Evolutionary conservation across 345 rosid species (phyloP).

Genomic region (Murraya koenigii): DNA sequence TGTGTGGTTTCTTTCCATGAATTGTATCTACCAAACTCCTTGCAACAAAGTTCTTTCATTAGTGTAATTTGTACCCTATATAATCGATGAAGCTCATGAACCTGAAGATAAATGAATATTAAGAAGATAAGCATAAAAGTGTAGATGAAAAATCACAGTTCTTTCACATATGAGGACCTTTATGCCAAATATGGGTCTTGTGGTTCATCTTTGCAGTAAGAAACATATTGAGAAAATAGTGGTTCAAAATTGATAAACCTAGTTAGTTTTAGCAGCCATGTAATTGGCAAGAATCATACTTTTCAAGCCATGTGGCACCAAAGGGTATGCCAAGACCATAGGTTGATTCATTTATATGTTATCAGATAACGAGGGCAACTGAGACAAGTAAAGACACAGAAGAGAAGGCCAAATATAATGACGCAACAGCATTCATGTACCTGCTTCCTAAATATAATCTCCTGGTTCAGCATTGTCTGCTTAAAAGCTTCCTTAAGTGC

Average conservation of each 20-base stretch:
- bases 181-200: background rate
- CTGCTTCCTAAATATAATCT: conserved; percentile 40
- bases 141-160: background rate
- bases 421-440: conserved; percentile 20
- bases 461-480: conserved; percentile 47
- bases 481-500: conserved; percentile 31
- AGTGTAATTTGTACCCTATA: conserved; percentile 36
- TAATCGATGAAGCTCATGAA: conserved; percentile 45
- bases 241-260: background rate
- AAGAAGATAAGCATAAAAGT: background rate
- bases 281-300: background rate
- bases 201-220: background rate
- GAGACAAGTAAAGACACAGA: background rate
- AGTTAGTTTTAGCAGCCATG: conserved; percentile 1
- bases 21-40: conserved; percentile 17
- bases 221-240: background rate
- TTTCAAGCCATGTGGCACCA: background rate
- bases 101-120: conserved; percentile 25
- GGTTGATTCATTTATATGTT: conserved; percentile 1
- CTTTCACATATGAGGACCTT: background rate
- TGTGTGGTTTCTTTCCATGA: conserved; percentile 24
- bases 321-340: background rate
- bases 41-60: conserved; percentile 30
- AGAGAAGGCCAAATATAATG: background rate
- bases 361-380: background rate